A percentile compares a stretch with the other conserved stretches of the same genome.
These are phyloP conservation scores for Phaeosphaeriaceae sp. DNA, from an alignment of 2,329 filamentous ascomycete genomes.

Conservation along the genomic window DNA sequence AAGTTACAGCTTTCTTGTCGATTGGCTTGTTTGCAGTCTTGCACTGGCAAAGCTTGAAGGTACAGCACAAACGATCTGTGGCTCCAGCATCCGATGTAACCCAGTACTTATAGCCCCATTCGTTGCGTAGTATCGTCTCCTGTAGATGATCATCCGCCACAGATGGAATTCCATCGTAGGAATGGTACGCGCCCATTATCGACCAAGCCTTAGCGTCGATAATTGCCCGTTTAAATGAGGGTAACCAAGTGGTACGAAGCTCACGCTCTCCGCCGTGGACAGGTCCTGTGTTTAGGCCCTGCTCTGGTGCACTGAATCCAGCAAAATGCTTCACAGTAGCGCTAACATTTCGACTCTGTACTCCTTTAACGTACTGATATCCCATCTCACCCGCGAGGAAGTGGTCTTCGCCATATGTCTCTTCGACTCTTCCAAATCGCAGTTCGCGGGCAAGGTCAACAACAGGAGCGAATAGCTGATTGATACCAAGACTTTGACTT, in stretches of 20 bases:
- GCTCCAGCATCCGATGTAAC: conserved; percentile 72
- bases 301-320: conserved; percentile 71
- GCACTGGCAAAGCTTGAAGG: conserved; percentile 68
- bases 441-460: conserved; percentile 74
- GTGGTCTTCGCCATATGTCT: conserved; percentile 73
- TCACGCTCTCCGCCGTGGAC: conserved; percentile 64
- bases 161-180: conserved; percentile 73
- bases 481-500: conserved; percentile 70
- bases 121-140: conserved; percentile 68
- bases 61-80: conserved; percentile 69
- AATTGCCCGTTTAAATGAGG: conserved; percentile 72
- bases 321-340: conserved; percentile 80
- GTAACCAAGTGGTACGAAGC: conserved; percentile 60
- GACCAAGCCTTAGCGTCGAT: conserved; percentile 71
- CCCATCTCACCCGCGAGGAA: conserved; percentile 72
- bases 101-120: conserved; percentile 77
- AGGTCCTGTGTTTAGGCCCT: conserved; percentile 72
- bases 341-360: conserved; percentile 70
- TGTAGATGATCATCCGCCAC: conserved; percentile 70
- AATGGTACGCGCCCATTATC: conserved; percentile 78
- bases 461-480: conserved; percentile 74
- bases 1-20: conserved; percentile 69
- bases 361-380: conserved; percentile 64
- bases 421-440: conserved; percentile 75
- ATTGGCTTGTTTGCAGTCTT: conserved; percentile 55